phyloP scores from a whole-genome alignment of 257 asterid species.

The Solanum habrochaites region DNA sequence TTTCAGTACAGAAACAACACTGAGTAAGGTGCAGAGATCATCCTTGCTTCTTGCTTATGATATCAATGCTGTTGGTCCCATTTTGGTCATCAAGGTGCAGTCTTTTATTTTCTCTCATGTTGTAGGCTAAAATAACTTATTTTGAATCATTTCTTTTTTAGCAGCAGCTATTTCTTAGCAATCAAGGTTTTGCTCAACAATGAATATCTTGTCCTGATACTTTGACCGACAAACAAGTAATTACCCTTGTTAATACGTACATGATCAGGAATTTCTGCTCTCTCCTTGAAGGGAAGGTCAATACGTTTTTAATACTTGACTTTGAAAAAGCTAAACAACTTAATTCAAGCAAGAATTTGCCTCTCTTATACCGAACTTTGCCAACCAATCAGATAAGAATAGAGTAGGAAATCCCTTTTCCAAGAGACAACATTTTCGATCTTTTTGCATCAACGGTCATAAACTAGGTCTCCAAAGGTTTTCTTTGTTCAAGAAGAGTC shows the following conservation, averaged over 20 bases:
- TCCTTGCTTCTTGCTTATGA: conserved; percentile 80
- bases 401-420: not conserved
- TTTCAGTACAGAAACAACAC: conserved; percentile 83
- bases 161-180: not conserved
- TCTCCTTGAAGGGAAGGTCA: not conserved
- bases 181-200: not conserved
- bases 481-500: not conserved
- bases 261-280: not conserved
- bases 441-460: not conserved
- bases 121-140: not conserved
- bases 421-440: not conserved
- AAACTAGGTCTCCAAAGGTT: not conserved
- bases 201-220: not conserved
- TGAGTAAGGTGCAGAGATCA: conserved; percentile 68
- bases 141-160: not conserved
- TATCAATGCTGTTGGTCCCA: conserved; percentile 84
- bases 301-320: not conserved
- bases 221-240: not conserved
- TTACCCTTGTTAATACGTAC: not conserved
- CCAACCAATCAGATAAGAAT: not conserved
- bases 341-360: not conserved
- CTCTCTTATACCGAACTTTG: not conserved
- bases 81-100: conserved; percentile 57
- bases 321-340: not conserved
- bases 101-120: not conserved